These are phyloP conservation scores for Pythium grandisporangium DNA, from an alignment of 352 stramenopile genomes.

Conservation along the genomic window DNA sequence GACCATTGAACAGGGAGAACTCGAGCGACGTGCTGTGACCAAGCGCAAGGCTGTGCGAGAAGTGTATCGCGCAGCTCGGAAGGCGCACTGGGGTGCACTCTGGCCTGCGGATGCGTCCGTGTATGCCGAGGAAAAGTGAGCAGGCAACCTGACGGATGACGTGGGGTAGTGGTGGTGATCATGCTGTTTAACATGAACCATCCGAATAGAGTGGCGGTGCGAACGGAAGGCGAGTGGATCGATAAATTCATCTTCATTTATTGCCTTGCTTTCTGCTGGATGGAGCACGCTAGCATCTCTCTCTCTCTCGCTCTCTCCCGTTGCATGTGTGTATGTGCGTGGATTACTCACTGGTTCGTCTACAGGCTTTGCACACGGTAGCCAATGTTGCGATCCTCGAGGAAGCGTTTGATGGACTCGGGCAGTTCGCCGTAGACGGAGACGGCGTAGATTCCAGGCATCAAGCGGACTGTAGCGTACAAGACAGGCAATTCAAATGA, in stretches of 20 bases:
- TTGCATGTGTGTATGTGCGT: background rate
- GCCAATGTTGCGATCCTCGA: conserved; percentile 82
- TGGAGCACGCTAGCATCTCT: too few relatives aligned
- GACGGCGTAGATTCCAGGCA: conserved; percentile 83
- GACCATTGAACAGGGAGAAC: conserved; percentile 32
- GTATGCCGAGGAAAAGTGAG: conserved; percentile 24
- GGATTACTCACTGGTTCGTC: conserved; percentile 5
- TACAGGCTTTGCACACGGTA: conserved; percentile 55
- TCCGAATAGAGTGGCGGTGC: too few relatives aligned
- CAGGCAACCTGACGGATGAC: too few relatives aligned
- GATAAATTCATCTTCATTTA: too few relatives aligned
- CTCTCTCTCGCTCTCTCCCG: too few relatives aligned
- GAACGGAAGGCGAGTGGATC: too few relatives aligned
- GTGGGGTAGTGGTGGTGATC: too few relatives aligned
- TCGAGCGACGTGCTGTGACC: conserved; percentile 71
- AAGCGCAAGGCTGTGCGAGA: conserved; percentile 67
- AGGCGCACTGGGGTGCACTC: conserved; percentile 70
- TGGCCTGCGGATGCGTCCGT: conserved; percentile 64
- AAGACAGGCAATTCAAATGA: too few relatives aligned
- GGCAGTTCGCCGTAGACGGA: conserved; percentile 78
- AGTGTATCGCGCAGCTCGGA: conserved; percentile 73
- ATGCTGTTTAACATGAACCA: too few relatives aligned
- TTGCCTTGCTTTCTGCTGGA: too few relatives aligned
- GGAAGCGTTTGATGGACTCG: conserved; percentile 83
- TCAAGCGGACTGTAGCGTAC: conserved; percentile 75